These are phyloP conservation scores for Candida insectalens DNA, from an alignment of 805 yeast genomes.

Conservation along the genomic window DNA sequence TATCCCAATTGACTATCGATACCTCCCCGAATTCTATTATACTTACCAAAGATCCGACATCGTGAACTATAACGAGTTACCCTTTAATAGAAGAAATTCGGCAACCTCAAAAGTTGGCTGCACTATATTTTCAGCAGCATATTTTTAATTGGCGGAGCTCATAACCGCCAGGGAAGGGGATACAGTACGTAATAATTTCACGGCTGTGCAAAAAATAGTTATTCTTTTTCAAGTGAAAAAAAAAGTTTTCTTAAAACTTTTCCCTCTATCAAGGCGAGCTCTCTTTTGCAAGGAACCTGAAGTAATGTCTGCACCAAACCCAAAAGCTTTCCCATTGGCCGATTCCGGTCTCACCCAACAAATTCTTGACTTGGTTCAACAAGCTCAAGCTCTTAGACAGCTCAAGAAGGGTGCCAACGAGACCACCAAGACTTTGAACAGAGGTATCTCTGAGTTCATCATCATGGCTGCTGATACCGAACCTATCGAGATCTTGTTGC, in stretches of 20 bases:
- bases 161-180: too few relatives aligned
- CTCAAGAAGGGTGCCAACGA: constrained; percentile 99
- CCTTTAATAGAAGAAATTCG: too few relatives aligned
- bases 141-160: too few relatives aligned
- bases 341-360: constrained; percentile 93
- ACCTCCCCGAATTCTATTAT: too few relatives aligned
- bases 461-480: constrained; percentile 99
- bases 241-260: neutral
- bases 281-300: constrained; percentile 44
- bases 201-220: neutral
- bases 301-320: constrained; percentile 66
- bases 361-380: constrained; percentile 95
- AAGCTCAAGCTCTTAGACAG: constrained; percentile 95
- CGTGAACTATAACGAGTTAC: too few relatives aligned
- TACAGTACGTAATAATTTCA: too few relatives aligned
- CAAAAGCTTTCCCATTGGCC: constrained; percentile 98
- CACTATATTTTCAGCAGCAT: too few relatives aligned
- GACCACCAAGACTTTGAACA: constrained; percentile 97
- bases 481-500: constrained; percentile 97
- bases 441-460: constrained; percentile 98
- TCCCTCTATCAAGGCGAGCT: constrained; percentile 29
- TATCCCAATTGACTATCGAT: too few relatives aligned
- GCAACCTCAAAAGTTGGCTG: too few relatives aligned
- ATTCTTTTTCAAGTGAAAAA: neutral
- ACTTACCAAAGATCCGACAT: constrained; percentile 77